These are phyloP conservation scores for Ogataea trehaloabstinens DNA, from an alignment of 805 yeast species.

Conservation along the genomic window DNA sequence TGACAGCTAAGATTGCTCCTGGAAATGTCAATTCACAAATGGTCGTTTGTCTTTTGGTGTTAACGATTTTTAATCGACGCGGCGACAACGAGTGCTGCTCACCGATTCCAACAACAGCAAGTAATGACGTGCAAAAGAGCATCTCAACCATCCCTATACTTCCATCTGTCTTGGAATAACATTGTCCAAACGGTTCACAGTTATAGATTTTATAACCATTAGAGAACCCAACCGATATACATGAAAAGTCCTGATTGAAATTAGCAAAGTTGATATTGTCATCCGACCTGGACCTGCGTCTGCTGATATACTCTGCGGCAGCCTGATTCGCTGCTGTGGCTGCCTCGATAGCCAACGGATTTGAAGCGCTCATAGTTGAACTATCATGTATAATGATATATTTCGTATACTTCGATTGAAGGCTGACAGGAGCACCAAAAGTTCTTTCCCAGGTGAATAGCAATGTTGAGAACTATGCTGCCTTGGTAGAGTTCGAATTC, in stretches of 20 bases:
- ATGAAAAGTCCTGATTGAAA: conserved; percentile 85
- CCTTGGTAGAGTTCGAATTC: too few species aligned
- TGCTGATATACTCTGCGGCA: conserved; percentile 9
- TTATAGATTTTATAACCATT: conserved; percentile 72
- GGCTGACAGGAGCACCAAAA: not conserved
- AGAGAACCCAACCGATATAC: conserved; percentile 71
- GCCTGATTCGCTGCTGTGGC: conserved; percentile 16
- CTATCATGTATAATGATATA: too few species aligned
- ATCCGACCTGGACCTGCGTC: conserved; percentile 7
- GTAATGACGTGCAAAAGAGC: conserved; percentile 83
- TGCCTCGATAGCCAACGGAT: conserved; percentile 22
- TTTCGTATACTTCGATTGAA: not conserved
- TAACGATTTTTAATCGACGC: conserved; percentile 77
- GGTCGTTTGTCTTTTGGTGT: conserved; percentile 65
- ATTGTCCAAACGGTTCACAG: conserved; percentile 80
- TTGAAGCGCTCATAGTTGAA: conserved; percentile 14
- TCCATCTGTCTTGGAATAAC: conserved; percentile 52
- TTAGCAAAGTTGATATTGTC: conserved; percentile 48
- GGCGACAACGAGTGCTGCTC: conserved; percentile 75
- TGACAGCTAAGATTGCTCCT: conserved; percentile 68
- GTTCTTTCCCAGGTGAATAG: not conserved
- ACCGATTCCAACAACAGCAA: conserved; percentile 83
- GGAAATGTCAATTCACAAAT: conserved; percentile 93
- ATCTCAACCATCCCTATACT: conserved; percentile 81
- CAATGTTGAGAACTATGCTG: not conserved